phyloP scores from a whole-genome alignment of 768 basidiomycete species.

The Mycena olivaceomarginata region DNA sequence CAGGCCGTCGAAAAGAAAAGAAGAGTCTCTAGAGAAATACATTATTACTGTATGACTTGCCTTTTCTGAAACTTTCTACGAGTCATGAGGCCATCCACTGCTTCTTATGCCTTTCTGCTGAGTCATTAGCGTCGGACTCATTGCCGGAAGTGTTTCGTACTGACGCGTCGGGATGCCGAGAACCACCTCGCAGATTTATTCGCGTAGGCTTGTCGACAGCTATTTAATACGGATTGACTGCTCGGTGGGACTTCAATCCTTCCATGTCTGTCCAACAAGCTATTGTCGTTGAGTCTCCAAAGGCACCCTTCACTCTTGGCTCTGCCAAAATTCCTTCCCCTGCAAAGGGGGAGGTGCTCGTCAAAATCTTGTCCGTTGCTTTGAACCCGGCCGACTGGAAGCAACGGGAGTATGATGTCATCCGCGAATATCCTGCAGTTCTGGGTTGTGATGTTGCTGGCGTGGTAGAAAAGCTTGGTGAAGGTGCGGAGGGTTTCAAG shows the following conservation, averaged over 20 bases:
- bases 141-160: too few relatives aligned
- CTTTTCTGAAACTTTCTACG: too few relatives aligned
- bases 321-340: constrained; percentile 15
- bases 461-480: constrained; percentile 54
- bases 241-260: neutral
- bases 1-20: too few relatives aligned
- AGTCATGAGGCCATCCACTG: too few relatives aligned
- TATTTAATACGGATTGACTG: too few relatives aligned
- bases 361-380: constrained; percentile 47
- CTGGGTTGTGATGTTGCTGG: constrained; percentile 61
- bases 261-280: constrained; percentile 13
- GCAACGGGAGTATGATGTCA: constrained; percentile 46
- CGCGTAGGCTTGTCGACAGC: too few relatives aligned
- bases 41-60: too few relatives aligned
- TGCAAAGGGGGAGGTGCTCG: constrained; percentile 18
- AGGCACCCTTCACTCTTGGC: constrained; percentile 21
- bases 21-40: too few relatives aligned
- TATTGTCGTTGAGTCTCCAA: constrained; percentile 18
- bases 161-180: too few relatives aligned
- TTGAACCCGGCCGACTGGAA: constrained; percentile 59
- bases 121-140: too few relatives aligned
- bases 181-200: too few relatives aligned
- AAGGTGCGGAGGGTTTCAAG: constrained; percentile 51
- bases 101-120: too few relatives aligned
- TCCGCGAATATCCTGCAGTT: constrained; percentile 53